Percentiles rank a stretch among this genome's conserved stretches.
Conservation (phyloP, 768 basidiomycete species). For the Leccinum broughii region DNA sequence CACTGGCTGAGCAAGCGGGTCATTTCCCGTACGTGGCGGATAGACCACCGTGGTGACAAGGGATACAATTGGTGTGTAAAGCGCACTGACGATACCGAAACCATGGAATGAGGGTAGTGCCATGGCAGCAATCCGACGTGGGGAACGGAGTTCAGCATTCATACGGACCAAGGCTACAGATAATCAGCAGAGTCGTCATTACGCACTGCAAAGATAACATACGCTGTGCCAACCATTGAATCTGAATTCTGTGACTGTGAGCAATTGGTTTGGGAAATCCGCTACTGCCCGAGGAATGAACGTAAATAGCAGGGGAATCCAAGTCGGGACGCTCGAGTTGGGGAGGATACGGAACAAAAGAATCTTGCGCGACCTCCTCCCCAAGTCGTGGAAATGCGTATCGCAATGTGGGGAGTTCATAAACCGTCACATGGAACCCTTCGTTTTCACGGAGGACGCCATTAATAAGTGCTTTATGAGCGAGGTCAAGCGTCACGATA, state of each 20-base stretch:
- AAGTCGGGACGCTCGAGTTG: slow-evolving; percentile 16
- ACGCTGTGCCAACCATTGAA: slow-evolving; percentile 40
- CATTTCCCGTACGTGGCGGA: slow-evolving; percentile 23
- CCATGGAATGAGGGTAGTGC: slow-evolving; percentile 30
- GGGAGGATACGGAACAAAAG: slow-evolving; percentile 21
- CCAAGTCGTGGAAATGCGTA: slow-evolving; percentile 45
- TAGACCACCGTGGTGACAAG: slow-evolving; percentile 24
- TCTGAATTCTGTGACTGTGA: slow-evolving; percentile 34
- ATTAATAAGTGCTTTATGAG: slow-evolving; percentile 20
- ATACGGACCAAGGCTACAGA: slow-evolving; percentile 4
- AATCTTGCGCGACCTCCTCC: slow-evolving; percentile 24
- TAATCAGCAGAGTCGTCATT: not conserved
- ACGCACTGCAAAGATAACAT: slow-evolving; percentile 6
- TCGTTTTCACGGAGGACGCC: slow-evolving; percentile 1
- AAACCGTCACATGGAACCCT: slow-evolving; percentile 4
- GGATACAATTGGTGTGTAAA: slow-evolving; percentile 21
- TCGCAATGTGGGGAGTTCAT: slow-evolving; percentile 21
- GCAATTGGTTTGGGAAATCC: slow-evolving; percentile 49
- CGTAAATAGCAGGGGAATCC: slow-evolving; percentile 41
- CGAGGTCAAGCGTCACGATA: slow-evolving; percentile 22
- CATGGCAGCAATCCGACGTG: slow-evolving; percentile 24
- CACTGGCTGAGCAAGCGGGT: slow-evolving; percentile 31
- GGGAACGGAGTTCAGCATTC: slow-evolving; percentile 8
- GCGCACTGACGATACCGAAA: slow-evolving; percentile 17
- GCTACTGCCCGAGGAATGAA: slow-evolving; percentile 52